Percentiles rank a stretch among this genome's conserved stretches.
These are phyloP conservation scores for Podaxis mareebaensis DNA, from an alignment of 768 basidiomycete species.

Conservation along the genomic window DNA sequence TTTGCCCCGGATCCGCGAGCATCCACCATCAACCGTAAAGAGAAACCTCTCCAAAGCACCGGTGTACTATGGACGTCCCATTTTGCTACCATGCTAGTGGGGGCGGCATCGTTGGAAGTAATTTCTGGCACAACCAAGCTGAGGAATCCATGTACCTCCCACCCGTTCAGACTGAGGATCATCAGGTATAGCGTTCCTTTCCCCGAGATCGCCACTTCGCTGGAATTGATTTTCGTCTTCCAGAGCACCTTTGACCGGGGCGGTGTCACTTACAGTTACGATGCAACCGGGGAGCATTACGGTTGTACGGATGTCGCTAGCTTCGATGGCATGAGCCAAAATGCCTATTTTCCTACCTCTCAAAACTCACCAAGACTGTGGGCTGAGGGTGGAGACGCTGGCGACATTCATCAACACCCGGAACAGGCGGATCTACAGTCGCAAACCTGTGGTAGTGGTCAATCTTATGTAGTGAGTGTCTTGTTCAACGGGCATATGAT, in stretches of 20 bases:
- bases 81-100: neutral
- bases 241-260: neutral
- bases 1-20: neutral
- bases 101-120: neutral
- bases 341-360: neutral
- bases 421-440: neutral
- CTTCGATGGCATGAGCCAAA: neutral
- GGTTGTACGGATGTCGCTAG: neutral
- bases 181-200: neutral
- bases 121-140: neutral
- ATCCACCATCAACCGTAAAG: neutral
- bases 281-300: neutral
- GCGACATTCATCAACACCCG: neutral
- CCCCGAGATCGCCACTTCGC: neutral
- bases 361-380: neutral
- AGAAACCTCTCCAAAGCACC: neutral
- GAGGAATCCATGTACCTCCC: neutral
- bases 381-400: neutral
- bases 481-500: too few species aligned
- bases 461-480: neutral
- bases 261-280: neutral
- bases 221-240: neutral
- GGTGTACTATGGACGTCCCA: neutral
- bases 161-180: too few species aligned
- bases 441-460: neutral